Conservation (phyloP, 306 rosid genomes). For the Biancaea sappan region DNA sequence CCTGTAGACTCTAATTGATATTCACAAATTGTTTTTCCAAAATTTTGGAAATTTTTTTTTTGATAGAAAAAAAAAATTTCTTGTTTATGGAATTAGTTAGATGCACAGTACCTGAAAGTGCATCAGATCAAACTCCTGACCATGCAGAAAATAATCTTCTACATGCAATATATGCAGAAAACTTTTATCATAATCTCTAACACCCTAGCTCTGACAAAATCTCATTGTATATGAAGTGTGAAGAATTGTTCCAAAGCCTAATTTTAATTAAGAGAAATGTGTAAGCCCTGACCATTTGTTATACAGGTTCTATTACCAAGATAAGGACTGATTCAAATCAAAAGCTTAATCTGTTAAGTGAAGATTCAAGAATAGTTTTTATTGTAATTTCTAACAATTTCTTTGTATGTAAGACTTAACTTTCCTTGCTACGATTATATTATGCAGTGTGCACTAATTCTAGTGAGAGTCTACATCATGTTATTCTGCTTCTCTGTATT, state of each 20-base stretch:
- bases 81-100: slow-evolving; percentile 20
- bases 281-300: no score
- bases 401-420: neutral
- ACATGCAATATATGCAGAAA: neutral
- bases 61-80: no score
- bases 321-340: neutral
- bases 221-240: no score
- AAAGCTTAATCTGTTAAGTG: neutral
- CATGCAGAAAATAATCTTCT: no score
- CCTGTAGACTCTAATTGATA: neutral
- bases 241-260: no score
- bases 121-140: no score
- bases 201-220: no score
- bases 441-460: slow-evolving; percentile 32
- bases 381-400: neutral
- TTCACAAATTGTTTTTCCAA: neutral
- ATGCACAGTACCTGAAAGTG: neutral
- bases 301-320: no score
- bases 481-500: slow-evolving; percentile 27
- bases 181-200: no score
- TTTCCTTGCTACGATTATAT: neutral
- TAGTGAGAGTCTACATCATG: slow-evolving; percentile 30
- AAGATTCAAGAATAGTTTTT: neutral
- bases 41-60: no score
- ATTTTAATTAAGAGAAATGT: no score